Evolutionary conservation across 1,284 basidiomycete genomes (phyloP).

Genomic region (Taiwanofungus camphoratus): DNA sequence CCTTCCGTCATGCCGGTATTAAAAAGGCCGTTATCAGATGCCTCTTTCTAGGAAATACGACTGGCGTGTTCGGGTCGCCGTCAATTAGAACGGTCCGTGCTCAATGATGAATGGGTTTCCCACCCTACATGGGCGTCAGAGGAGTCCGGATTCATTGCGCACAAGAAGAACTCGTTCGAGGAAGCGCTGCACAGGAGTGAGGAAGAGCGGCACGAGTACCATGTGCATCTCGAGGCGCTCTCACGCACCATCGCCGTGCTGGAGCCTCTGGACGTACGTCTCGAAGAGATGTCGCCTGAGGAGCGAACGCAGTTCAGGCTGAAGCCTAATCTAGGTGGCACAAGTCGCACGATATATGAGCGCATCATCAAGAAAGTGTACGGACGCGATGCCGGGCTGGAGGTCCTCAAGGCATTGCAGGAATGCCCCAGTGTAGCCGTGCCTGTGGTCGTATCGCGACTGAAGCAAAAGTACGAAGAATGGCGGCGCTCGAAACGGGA

Average conservation of each 20-base stretch:
- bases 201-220: conserved; percentile 98
- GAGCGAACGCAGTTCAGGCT: conserved; percentile 84
- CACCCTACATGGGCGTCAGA: conserved; percentile 98
- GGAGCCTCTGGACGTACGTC: conserved; percentile 83
- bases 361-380: conserved; percentile 95
- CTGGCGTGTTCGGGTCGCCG: conserved; percentile 94
- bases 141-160: conserved; percentile 88
- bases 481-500: conserved; percentile 94
- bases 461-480: conserved; percentile 96
- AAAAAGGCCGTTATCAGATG: conserved; percentile 7
- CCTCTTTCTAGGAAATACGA: conserved; percentile 65
- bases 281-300: conserved; percentile 87
- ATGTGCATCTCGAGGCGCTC: conserved; percentile 93
- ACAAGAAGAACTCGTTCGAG: conserved; percentile 97
- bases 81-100: conserved; percentile 91
- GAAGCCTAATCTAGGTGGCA: conserved; percentile 85
- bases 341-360: conserved; percentile 87
- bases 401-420: conserved; percentile 89
- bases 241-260: conserved; percentile 88
- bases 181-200: conserved; percentile 95
- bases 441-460: conserved; percentile 85
- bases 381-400: conserved; percentile 75
- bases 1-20: conserved; percentile 1
- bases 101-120: conserved; percentile 96
- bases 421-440: conserved; percentile 89